A percentile compares a stretch with the other conserved stretches of the same genome.
These are phyloP conservation scores for Neurospora terricola DNA, from an alignment of 495 filamentous ascomycete species.

Conservation along the genomic window DNA sequence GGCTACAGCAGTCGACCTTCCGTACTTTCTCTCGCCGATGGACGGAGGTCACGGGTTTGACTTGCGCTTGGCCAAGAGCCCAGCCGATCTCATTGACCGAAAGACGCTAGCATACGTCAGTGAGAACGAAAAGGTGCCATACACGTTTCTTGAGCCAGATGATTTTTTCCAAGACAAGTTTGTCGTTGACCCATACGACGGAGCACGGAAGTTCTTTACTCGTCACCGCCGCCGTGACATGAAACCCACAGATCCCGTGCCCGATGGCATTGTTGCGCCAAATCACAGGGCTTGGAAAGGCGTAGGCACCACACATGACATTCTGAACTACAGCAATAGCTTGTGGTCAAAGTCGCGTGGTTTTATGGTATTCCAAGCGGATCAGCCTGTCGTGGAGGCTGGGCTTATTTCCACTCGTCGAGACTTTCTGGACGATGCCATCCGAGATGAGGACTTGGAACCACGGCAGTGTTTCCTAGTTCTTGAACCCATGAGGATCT, in stretches of 20 bases:
- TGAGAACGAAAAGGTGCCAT: slow-evolving; percentile 39
- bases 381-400: slow-evolving; percentile 72
- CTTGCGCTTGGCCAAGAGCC: slow-evolving; percentile 11
- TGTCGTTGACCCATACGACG: slow-evolving; percentile 65
- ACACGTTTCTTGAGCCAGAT: slow-evolving; percentile 41
- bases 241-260: slow-evolving; percentile 33
- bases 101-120: slow-evolving; percentile 42
- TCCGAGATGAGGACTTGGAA: slow-evolving; percentile 22
- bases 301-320: slow-evolving; percentile 17
- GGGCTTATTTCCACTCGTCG: slow-evolving; percentile 63
- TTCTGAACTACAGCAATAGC: slow-evolving; percentile 36
- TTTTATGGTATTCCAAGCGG: slow-evolving; percentile 32
- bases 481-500: slow-evolving; percentile 53
- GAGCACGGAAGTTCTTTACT: slow-evolving; percentile 52
- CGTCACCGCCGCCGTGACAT: slow-evolving; percentile 32
- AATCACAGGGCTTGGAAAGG: slow-evolving; percentile 14
- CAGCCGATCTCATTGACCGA: slow-evolving; percentile 55
- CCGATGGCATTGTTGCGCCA: slow-evolving; percentile 22
- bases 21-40: slow-evolving; percentile 78
- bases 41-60: slow-evolving; percentile 16
- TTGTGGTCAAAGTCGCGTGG: slow-evolving; percentile 26
- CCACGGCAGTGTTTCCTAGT: slow-evolving; percentile 36
- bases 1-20: slow-evolving; percentile 48
- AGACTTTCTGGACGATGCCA: slow-evolving; percentile 63
- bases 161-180: slow-evolving; percentile 54